Base-by-base conservation (phyloP, 345 rosid species). In the Eucalyptus melliodora region DNA sequence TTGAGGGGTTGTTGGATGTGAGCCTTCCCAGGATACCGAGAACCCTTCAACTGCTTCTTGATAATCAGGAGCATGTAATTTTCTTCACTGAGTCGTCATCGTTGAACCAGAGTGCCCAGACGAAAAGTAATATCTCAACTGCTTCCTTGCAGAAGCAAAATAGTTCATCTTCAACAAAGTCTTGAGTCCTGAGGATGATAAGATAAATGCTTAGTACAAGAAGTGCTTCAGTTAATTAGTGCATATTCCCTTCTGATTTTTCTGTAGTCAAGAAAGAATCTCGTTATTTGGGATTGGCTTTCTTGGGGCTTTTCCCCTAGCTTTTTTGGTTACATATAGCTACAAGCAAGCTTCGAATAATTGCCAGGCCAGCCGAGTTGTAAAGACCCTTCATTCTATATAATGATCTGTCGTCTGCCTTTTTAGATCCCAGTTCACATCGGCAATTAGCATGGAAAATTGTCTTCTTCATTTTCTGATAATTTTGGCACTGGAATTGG, bases 1-100 rank as follows among this genome's bases (percentile, higher is more conserved):
- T 97, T 15, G 98, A 96, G 88, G 97, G 97, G 86, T 91, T 96
- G 31, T 89, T 93, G 91, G 96, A 94, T 49, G 96, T 96, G 89
- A 92, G 87, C 89, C n/a, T 89, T 19, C 96, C 98, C 21, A 96
- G 95, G 6, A 72, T 93, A 86, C 98, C 98, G 10, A 94, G 95
- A 91, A 89, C 93, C 55, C 94, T 97, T 17, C 94, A 94, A 87
- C 91, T 94, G 88, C 90, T 93, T 82, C 91, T 40, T 11, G 92
- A 92, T 30, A 88, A 60, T 80, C 89, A 90, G 86, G 94, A 94
- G 62, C 87, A 89, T 49, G 86, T 94, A 5, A 44, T 95, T 31
- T 94, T 94, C 93, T 94, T 92, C 92, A 94, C 91, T 15, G 93
- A 94, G 55, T 91, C 94, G 23, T 93, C 95, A 44, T 89, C 95